Percentiles rank a stretch among this genome's conserved stretches.
Conservation (phyloP, 768 basidiomycete genomes). For the Mycena leptocephala region DNA sequence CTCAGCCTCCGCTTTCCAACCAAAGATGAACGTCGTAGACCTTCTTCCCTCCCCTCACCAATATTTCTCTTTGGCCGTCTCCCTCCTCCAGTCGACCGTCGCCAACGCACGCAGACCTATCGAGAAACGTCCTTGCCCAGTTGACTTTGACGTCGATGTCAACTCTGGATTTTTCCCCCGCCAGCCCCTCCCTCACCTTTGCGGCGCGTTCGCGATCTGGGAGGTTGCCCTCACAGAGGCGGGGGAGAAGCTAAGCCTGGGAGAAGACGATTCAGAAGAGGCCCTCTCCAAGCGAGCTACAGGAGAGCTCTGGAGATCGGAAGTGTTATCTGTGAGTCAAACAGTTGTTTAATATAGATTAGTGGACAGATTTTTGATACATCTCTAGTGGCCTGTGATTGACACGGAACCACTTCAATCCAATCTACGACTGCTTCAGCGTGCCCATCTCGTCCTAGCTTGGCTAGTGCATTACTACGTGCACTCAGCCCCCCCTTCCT, state of each 20-base stretch:
- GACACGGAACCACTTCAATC: conserved; percentile 66
- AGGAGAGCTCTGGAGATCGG: conserved; percentile 80
- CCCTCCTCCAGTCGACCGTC: conserved; percentile 62
- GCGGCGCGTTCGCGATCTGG: conserved; percentile 75
- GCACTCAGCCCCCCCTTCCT: conserved; percentile 77
- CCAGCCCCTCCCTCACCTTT: conserved; percentile 71
- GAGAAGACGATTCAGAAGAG: conserved; percentile 68
- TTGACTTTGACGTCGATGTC: conserved; percentile 71
- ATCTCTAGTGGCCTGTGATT: conserved; percentile 76
- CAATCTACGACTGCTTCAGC: conserved; percentile 78
- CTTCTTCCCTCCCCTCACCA: conserved; percentile 71
- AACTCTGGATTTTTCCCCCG: conserved; percentile 91
- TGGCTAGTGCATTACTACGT: conserved; percentile 94
- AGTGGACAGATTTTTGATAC: conserved; percentile 24
- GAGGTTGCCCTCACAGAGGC: conserved; percentile 77
- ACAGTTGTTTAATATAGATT: conserved; percentile 17
- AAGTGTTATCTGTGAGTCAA: conserved; percentile 73
- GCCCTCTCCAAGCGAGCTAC: conserved; percentile 63
- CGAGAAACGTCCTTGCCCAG: conserved; percentile 53
- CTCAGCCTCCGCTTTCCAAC: neutral
- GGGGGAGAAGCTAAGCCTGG: conserved; percentile 67
- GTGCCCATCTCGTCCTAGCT: conserved; percentile 92
- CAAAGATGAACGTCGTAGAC: conserved; percentile 40
- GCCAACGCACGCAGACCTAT: conserved; percentile 45
- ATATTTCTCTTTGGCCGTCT: conserved; percentile 64